Evolutionary conservation across 768 basidiomycete species (phyloP).

Genomic region (Leccinum rimulosum): DNA sequence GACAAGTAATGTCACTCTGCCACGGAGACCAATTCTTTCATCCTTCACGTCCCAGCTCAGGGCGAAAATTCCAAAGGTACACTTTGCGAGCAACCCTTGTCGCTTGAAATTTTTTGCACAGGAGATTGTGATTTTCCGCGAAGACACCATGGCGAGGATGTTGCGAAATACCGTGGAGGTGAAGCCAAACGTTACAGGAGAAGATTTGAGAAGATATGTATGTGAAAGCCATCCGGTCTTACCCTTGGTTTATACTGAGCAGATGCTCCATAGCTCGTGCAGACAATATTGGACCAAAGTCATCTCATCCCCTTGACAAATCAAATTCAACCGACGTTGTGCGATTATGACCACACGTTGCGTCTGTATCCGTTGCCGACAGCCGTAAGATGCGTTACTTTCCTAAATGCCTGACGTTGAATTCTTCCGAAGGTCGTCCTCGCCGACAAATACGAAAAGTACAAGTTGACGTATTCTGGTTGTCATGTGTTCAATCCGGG

Average conservation of each 20-base stretch:
- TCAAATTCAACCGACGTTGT: conserved; percentile 80
- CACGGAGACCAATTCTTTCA: conserved; percentile 77
- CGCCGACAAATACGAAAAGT: conserved; percentile 95
- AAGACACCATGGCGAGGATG: conserved; percentile 93
- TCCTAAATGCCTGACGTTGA: conserved; percentile 7
- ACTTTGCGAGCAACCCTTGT: conserved; percentile 89
- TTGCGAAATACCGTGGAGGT: conserved; percentile 87
- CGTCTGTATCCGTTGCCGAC: conserved; percentile 94
- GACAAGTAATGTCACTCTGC: conserved; percentile 74
- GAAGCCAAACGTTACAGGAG: conserved; percentile 74
- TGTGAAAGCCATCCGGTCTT: conserved; percentile 28
- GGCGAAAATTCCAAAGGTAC: conserved; percentile 71
- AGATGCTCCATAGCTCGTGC: conserved; percentile 67
- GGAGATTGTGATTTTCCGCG: conserved; percentile 91
- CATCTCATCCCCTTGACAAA: conserved; percentile 88
- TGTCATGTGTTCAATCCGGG: conserved; percentile 99
- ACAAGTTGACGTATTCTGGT: conserved; percentile 94
- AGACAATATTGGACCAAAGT: conserved; percentile 91
- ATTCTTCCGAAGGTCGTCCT: conserved; percentile 64
- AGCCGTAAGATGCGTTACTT: conserved; percentile 50
- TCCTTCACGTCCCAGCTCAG: conserved; percentile 69
- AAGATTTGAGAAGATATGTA: conserved; percentile 87
- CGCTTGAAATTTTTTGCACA: conserved; percentile 93
- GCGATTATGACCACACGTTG: conserved; percentile 90
- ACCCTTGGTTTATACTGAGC: not conserved